Conservation (phyloP, 257 asterid genomes). For the Solanum sparsipilum region DNA sequence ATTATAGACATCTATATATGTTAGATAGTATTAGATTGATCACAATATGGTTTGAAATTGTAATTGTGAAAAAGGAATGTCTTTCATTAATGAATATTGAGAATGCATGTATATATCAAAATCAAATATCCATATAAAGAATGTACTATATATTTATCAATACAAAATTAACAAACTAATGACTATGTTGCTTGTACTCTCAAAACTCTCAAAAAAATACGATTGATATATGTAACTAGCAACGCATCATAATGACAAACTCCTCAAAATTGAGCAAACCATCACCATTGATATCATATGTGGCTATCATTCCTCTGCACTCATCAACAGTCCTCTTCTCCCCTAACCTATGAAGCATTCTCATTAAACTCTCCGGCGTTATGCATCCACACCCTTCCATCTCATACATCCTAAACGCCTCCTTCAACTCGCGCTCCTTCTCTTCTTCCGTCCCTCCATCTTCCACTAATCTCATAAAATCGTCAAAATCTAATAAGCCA, state of each 20-base stretch:
- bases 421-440: constrained; percentile 27
- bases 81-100: no score
- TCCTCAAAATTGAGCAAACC: constrained; percentile 56
- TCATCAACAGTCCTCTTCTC: constrained; percentile 31
- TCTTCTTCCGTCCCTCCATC: constrained; percentile 46
- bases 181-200: neutral
- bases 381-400: constrained; percentile 44
- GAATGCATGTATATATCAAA: neutral
- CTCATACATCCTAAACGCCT: constrained; percentile 54
- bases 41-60: no score
- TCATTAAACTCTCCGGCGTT: constrained; percentile 45
- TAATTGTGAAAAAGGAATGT: no score
- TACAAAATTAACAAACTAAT: neutral
- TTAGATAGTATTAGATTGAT: neutral
- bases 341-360: constrained; percentile 49
- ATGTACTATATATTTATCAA: neutral
- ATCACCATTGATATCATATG: constrained; percentile 55
- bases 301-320: constrained; percentile 41
- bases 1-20: no score
- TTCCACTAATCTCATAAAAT: constrained; percentile 37
- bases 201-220: neutral
- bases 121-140: neutral
- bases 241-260: constrained; percentile 56
- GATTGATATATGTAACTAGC: neutral
- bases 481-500: constrained; percentile 37